phyloP scores from a whole-genome alignment of 2,329 filamentous ascomycete species.

The Pseudofabraea citricarpa region DNA sequence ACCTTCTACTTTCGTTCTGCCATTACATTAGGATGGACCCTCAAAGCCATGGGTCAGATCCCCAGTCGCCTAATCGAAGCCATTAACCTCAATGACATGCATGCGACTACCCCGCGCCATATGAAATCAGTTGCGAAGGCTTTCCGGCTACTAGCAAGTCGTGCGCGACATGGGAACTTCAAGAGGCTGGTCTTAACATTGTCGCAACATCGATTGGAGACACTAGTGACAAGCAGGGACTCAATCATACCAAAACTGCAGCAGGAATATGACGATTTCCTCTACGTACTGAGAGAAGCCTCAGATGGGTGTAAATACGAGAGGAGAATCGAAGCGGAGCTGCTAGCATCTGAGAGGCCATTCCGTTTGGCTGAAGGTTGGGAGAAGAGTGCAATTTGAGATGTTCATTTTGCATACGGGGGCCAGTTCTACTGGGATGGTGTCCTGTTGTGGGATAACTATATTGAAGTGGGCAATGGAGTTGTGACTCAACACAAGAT shows the following conservation, averaged over 20 bases:
- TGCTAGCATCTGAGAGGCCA: not conserved
- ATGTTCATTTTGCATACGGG: slow-evolving; percentile 1
- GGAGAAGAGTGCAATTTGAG: slow-evolving; percentile 1
- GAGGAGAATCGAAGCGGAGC: not conserved
- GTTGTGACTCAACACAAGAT: too few relatives aligned
- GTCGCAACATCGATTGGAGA: not conserved
- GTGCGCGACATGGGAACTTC: slow-evolving; percentile 1
- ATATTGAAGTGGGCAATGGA: too few relatives aligned
- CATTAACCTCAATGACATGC: not conserved
- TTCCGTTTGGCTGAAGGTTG: not conserved
- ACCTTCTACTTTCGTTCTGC: slow-evolving; percentile 7
- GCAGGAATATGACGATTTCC: not conserved
- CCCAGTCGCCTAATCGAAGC: slow-evolving; percentile 1
- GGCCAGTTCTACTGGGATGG: slow-evolving; percentile 1
- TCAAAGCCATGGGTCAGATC: slow-evolving; percentile 11
- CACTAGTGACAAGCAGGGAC: not conserved
- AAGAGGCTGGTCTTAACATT: not conserved
- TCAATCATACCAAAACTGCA: not conserved
- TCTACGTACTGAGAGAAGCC: not conserved
- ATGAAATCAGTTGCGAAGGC: slow-evolving; percentile 1
- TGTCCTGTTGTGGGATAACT: not conserved
- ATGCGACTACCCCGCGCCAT: not conserved
- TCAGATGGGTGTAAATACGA: slow-evolving; percentile 1
- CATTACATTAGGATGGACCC: not conserved
- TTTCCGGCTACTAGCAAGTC: not conserved